These are phyloP conservation scores for Sodiomyces alkalinus DNA, from an alignment of 2,329 filamentous ascomycete genomes.

Conservation along the genomic window DNA sequence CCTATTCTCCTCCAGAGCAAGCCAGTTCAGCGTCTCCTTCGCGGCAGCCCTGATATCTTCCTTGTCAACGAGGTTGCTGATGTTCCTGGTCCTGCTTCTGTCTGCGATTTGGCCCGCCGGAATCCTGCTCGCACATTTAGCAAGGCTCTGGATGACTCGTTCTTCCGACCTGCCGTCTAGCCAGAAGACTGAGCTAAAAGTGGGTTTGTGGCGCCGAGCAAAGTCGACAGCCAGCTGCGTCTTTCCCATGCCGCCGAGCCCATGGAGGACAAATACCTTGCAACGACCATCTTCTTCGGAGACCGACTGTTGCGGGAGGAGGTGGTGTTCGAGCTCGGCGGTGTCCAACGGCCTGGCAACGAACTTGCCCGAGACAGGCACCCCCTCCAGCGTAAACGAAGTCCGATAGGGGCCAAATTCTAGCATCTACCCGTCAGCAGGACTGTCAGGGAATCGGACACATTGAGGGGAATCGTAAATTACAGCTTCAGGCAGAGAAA, in stretches of 20 bases:
- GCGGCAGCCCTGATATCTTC: slow-evolving; percentile 8
- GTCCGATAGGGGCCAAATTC: slow-evolving; percentile 7
- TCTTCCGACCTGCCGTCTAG: slow-evolving; percentile 15
- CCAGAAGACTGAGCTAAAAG: slow-evolving; percentile 17
- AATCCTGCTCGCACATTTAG: slow-evolving; percentile 8
- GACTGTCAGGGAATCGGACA: background rate
- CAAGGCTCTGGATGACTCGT: slow-evolving; percentile 14
- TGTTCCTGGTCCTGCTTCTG: slow-evolving; percentile 5
- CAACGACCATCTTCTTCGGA: background rate
- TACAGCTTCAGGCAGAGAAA: too few relatives aligned
- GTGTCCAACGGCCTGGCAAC: slow-evolving; percentile 7
- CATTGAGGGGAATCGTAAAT: slow-evolving; percentile 1
- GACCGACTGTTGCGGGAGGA: slow-evolving; percentile 6
- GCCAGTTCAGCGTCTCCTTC: slow-evolving; percentile 13
- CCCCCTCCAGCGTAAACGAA: slow-evolving; percentile 7
- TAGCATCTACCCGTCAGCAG: background rate
- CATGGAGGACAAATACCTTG: background rate
- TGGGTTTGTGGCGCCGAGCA: slow-evolving; percentile 5
- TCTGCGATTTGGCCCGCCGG: slow-evolving; percentile 9
- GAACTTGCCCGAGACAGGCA: slow-evolving; percentile 9
- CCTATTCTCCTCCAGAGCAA: slow-evolving; percentile 11
- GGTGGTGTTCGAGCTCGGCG: slow-evolving; percentile 7
- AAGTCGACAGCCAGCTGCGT: slow-evolving; percentile 3
- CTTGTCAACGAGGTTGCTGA: too few relatives aligned
- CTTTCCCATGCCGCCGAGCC: slow-evolving; percentile 4